These are phyloP conservation scores for Cytospora schulzeri DNA, from an alignment of 2,329 filamentous ascomycete species.

Conservation along the genomic window DNA sequence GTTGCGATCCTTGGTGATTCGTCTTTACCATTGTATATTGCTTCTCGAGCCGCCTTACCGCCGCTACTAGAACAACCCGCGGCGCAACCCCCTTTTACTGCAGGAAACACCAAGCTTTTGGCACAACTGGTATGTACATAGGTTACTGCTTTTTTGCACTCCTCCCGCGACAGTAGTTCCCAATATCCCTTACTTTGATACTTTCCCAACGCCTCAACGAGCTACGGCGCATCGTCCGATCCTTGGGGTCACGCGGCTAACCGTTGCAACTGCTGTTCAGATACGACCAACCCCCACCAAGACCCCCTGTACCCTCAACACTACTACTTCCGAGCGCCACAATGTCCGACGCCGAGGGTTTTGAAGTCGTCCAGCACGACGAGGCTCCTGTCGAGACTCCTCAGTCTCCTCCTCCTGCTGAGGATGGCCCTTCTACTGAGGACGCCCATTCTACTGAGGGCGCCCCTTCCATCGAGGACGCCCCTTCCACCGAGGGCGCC, in stretches of 20 bases:
- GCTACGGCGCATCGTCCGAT: slow-evolving; percentile 11
- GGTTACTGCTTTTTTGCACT: neutral
- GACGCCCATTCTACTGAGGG: slow-evolving; percentile 26
- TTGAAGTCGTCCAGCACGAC: slow-evolving; percentile 36
- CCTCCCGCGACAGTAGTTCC: neutral
- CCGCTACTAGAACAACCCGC: slow-evolving; percentile 15
- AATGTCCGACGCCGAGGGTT: slow-evolving; percentile 40
- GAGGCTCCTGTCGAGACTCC: slow-evolving; percentile 28
- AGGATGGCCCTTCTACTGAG: slow-evolving; percentile 14
- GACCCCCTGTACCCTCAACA: neutral
- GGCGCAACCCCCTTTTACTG: slow-evolving; percentile 16
- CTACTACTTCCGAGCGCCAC: slow-evolving; percentile 14
- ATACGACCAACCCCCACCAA: slow-evolving; percentile 1
- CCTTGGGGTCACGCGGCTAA: slow-evolving; percentile 19
- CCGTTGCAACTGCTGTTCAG: slow-evolving; percentile 8
- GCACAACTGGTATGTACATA: slow-evolving; percentile 15
- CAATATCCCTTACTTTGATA: neutral
- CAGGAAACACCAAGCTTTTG: slow-evolving; percentile 16
- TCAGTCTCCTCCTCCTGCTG: slow-evolving; percentile 10
- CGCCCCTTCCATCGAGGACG: slow-evolving; percentile 21
- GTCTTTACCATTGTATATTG: slow-evolving; percentile 4
- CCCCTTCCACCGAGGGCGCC: slow-evolving; percentile 18
- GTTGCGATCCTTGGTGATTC: slow-evolving; percentile 9
- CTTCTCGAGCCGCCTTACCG: slow-evolving; percentile 1
- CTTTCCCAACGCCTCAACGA: neutral